Evolutionary conservation across 2,329 filamentous ascomycete genomes (phyloP).

Genomic region (Zasmidium cellare): DNA sequence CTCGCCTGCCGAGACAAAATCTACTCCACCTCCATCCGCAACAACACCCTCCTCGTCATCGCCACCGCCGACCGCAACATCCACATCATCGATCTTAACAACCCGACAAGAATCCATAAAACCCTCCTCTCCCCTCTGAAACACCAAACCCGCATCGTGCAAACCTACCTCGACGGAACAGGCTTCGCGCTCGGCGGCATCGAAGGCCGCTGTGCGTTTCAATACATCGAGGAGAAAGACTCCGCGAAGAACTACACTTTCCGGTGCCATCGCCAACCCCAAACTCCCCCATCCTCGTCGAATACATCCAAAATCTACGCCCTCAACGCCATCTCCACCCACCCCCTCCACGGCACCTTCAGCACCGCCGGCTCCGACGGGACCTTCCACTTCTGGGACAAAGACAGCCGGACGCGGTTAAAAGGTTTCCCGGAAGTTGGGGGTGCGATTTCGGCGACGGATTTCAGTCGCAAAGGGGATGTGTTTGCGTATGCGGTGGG

Average conservation of each 20-base stretch:
- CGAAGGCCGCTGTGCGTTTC: slow-evolving; percentile 94
- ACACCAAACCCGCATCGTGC: slow-evolving; percentile 95
- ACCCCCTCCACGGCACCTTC: slow-evolving; percentile 96
- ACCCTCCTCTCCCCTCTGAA: slow-evolving; percentile 93
- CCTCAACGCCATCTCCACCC: slow-evolving; percentile 97
- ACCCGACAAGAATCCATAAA: slow-evolving; percentile 92
- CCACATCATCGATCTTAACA: slow-evolving; percentile 87
- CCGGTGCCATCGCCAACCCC: slow-evolving; percentile 92
- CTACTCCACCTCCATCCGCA: slow-evolving; percentile 87
- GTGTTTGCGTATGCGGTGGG: slow-evolving; percentile 69
- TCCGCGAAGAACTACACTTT: slow-evolving; percentile 86
- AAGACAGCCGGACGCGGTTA: slow-evolving; percentile 54
- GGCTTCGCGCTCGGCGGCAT: slow-evolving; percentile 96
- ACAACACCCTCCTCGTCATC: slow-evolving; percentile 74
- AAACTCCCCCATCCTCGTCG: slow-evolving; percentile 54
- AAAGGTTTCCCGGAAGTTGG: slow-evolving; percentile 65
- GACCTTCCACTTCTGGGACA: slow-evolving; percentile 95
- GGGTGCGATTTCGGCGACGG: slow-evolving; percentile 84
- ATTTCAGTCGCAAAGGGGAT: slow-evolving; percentile 82
- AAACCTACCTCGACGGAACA: slow-evolving; percentile 87
- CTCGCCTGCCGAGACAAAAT: slow-evolving; percentile 73
- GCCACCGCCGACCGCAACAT: slow-evolving; percentile 95
- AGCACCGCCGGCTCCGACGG: slow-evolving; percentile 93
- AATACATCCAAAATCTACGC: slow-evolving; percentile 84
- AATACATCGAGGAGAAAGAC: slow-evolving; percentile 97